Conservation (phyloP, 2,329 filamentous ascomycete species). For the Fusarium albidum region DNA sequence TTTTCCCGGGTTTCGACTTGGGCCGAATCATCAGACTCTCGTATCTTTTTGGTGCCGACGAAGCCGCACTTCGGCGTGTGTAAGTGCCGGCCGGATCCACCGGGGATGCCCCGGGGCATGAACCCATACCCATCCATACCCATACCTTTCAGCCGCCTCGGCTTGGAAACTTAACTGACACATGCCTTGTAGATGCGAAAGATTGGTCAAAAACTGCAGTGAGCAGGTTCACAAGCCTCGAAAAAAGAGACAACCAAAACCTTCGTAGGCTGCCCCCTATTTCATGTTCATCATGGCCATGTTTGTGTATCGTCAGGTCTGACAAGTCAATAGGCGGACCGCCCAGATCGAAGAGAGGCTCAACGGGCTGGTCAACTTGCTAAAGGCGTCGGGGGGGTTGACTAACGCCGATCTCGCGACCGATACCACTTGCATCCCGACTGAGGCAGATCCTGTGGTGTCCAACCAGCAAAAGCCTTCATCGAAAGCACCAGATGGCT, state of each 20-base stretch:
- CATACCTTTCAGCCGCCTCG: slow-evolving; percentile 9
- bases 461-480: slow-evolving; percentile 38
- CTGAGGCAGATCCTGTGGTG: slow-evolving; percentile 37
- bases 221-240: slow-evolving; percentile 57
- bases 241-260: slow-evolving; percentile 60
- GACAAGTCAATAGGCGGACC: slow-evolving; percentile 49
- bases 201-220: slow-evolving; percentile 57
- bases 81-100: slow-evolving; percentile 15
- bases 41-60: slow-evolving; percentile 6
- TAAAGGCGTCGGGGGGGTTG: slow-evolving; percentile 54
- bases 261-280: slow-evolving; percentile 52
- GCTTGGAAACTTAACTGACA: slow-evolving; percentile 16
- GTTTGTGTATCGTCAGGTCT: neutral
- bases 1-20: no score
- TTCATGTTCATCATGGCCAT: neutral
- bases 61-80: slow-evolving; percentile 13
- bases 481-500: slow-evolving; percentile 22
- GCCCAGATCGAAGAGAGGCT: slow-evolving; percentile 59
- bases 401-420: slow-evolving; percentile 33
- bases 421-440: slow-evolving; percentile 40
- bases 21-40: neutral
- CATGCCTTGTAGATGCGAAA: slow-evolving; percentile 51
- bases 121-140: slow-evolving; percentile 23
- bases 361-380: slow-evolving; percentile 57
- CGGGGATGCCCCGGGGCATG: slow-evolving; percentile 15